These are phyloP conservation scores for Glomus cerebriforme DNA, from an alignment of 192 early-diverging fungal species.

Conservation along the genomic window DNA sequence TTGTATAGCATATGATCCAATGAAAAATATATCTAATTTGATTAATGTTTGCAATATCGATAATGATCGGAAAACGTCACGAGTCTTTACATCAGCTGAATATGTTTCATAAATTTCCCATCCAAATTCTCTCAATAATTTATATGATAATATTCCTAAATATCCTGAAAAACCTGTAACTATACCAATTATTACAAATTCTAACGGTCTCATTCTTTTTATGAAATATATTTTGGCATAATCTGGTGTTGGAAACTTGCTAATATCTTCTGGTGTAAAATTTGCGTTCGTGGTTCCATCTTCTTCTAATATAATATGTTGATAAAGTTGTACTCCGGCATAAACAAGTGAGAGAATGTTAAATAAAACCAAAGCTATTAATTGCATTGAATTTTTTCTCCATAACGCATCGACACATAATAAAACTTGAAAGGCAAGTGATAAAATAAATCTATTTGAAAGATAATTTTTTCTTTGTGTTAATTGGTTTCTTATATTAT, in stretches of 20 bases:
- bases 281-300: background rate
- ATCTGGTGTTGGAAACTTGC: background rate
- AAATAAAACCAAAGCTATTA: constrained; percentile 73
- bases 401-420: constrained; percentile 16
- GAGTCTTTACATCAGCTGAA: constrained; percentile 44
- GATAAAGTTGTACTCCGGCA: constrained; percentile 65
- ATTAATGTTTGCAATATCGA: constrained; percentile 44
- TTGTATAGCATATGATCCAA: constrained; percentile 47
- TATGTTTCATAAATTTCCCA: constrained; percentile 52
- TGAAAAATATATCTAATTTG: constrained; percentile 51
- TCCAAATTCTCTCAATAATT: constrained; percentile 44
- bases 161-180: constrained; percentile 39
- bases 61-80: constrained; percentile 35
- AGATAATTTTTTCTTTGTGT: background rate
- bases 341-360: constrained; percentile 66
- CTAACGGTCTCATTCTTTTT: constrained; percentile 42
- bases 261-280: background rate
- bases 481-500: no score
- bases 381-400: constrained; percentile 81
- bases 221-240: constrained; percentile 32
- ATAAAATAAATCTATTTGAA: constrained; percentile 21
- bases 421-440: constrained; percentile 16
- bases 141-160: constrained; percentile 35
- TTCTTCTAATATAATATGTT: constrained; percentile 33
- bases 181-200: constrained; percentile 49